Percentiles rank a stretch among this genome's conserved stretches.
Evolutionary conservation across 2,329 filamentous ascomycete species (phyloP).

Genomic region (Zopfia rhizophila): DNA sequence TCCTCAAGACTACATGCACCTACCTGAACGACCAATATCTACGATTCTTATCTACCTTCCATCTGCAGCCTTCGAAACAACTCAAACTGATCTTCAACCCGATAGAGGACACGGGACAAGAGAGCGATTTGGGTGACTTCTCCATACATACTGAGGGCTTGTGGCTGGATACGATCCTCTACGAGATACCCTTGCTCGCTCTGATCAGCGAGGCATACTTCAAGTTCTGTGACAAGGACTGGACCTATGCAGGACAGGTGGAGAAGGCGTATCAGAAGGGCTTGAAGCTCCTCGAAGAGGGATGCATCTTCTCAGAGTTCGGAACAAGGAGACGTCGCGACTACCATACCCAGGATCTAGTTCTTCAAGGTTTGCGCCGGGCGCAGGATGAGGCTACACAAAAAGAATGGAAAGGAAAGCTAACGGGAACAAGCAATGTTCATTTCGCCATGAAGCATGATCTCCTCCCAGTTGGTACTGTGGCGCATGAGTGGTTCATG

Average conservation of each 20-base stretch:
- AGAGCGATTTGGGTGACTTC: conserved; percentile 76
- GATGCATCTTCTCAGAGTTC: conserved; percentile 93
- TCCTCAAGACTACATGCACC: conserved; percentile 79
- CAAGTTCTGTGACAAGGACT: conserved; percentile 93
- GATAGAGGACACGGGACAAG: conserved; percentile 66
- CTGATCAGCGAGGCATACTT: conserved; percentile 97
- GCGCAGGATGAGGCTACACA: conserved; percentile 77
- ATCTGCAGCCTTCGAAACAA: conserved; percentile 82
- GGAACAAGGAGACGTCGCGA: conserved; percentile 88
- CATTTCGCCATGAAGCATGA: conserved; percentile 95
- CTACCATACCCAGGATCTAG: conserved; percentile 93
- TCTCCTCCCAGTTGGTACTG: conserved; percentile 85
- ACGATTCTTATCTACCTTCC: conserved; percentile 82
- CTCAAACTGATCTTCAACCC: conserved; percentile 74
- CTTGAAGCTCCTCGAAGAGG: conserved; percentile 77
- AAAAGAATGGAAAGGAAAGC: conserved; percentile 74
- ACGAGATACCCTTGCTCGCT: conserved; percentile 94
- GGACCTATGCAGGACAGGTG: conserved; percentile 87
- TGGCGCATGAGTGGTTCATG: conserved; percentile 99
- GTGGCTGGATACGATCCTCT: conserved; percentile 96
- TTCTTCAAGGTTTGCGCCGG: conserved; percentile 84
- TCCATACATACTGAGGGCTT: conserved; percentile 80
- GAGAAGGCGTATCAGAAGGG: conserved; percentile 88
- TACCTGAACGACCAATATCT: conserved; percentile 85
- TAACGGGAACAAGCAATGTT: conserved; percentile 94